Percentiles rank a stretch among this genome's conserved stretches.
phyloP scores from a whole-genome alignment of 345 rosid genomes.

The Linum tenue region DNA sequence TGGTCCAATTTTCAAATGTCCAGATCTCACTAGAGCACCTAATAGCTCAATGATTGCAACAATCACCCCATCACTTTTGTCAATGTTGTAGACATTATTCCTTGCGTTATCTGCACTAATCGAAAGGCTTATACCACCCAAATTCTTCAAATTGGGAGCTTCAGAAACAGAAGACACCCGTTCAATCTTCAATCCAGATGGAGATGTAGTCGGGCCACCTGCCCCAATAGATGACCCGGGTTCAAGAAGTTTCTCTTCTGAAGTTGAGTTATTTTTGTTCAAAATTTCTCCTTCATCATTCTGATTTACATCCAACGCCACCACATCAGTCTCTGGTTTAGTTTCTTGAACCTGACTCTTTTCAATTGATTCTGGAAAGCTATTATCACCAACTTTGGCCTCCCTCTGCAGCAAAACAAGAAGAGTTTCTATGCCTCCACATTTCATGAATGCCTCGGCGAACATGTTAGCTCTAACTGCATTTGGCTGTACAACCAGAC shows the following conservation, averaged over 20 bases:
- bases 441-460: slow-evolving; percentile 68
- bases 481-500: slow-evolving; percentile 93
- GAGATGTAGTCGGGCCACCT: slow-evolving; percentile 27
- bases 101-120: slow-evolving; percentile 93
- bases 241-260: slow-evolving; percentile 28
- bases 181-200: slow-evolving; percentile 35
- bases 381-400: slow-evolving; percentile 73
- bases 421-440: slow-evolving; percentile 94
- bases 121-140: slow-evolving; percentile 95
- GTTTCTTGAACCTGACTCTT: slow-evolving; percentile 33
- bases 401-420: slow-evolving; percentile 92
- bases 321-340: slow-evolving; percentile 26
- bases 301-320: slow-evolving; percentile 30
- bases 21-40: slow-evolving; percentile 74
- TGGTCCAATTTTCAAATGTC: slow-evolving; percentile 63
- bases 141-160: slow-evolving; percentile 36
- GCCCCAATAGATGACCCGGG: slow-evolving; percentile 25
- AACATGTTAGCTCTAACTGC: slow-evolving; percentile 62
- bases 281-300: slow-evolving; percentile 31
- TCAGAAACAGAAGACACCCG: slow-evolving; percentile 61
- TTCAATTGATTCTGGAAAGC: slow-evolving; percentile 26
- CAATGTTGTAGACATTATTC: slow-evolving; percentile 84
- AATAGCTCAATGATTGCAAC: slow-evolving; percentile 81
- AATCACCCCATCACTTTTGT: slow-evolving; percentile 76
- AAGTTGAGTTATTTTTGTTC: slow-evolving; percentile 29